Percentiles rank a stretch among this genome's conserved stretches.
Conservation (phyloP, 352 stramenopile species). For the Pilasporangium apinafurcum region DNA sequence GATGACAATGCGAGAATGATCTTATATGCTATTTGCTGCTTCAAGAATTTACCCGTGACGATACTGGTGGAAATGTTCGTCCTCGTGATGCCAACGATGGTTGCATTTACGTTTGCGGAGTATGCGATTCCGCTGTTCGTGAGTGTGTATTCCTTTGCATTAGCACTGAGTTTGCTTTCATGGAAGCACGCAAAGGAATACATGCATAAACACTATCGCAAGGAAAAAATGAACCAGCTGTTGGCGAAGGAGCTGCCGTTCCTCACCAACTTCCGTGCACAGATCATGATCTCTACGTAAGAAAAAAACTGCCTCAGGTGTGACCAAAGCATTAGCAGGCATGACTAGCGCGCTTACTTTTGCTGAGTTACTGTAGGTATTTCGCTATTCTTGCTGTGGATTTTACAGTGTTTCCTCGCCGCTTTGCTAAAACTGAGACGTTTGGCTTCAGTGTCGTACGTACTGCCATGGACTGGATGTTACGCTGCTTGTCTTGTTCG, state of each 20-base stretch:
- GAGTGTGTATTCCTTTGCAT: conserved; percentile 45
- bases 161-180: conserved; percentile 48
- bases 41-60: conserved; percentile 38
- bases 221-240: conserved; percentile 77
- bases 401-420: conserved; percentile 94
- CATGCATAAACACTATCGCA: conserved; percentile 70
- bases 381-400: conserved; percentile 97
- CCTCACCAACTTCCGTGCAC: conserved; percentile 70
- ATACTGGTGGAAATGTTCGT: conserved; percentile 69
- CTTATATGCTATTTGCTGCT: not conserved
- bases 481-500: not conserved
- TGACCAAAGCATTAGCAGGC: not conserved
- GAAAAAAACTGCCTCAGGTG: no score
- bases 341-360: not conserved
- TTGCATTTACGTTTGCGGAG: conserved; percentile 63
- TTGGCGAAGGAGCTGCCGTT: conserved; percentile 70
- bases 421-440: conserved; percentile 94
- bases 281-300: conserved; percentile 84
- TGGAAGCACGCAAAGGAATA: conserved; percentile 69
- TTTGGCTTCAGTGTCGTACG: conserved; percentile 92
- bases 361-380: conserved; percentile 27
- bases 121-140: conserved; percentile 49
- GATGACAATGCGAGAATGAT: not conserved
- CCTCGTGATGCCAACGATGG: conserved; percentile 60
- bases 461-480: not conserved